These are phyloP conservation scores for Dothistroma septosporum DNA, from an alignment of 2,329 filamentous ascomycete genomes.

Conservation along the genomic window DNA sequence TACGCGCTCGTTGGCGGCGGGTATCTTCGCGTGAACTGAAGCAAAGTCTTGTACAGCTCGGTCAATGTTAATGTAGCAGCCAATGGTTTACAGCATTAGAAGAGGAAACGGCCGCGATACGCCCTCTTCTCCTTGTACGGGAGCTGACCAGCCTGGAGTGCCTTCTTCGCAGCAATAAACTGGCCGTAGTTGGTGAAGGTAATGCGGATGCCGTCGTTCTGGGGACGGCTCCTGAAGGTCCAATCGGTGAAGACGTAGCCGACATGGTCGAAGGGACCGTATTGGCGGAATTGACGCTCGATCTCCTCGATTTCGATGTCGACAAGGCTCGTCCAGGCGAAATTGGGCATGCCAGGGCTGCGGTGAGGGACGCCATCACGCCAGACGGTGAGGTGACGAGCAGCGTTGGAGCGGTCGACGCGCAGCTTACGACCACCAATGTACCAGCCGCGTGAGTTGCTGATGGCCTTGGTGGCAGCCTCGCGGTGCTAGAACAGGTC, in stretches of 20 bases:
- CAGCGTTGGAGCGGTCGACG: not conserved
- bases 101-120: not conserved
- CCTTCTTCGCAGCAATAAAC: not conserved
- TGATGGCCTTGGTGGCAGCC: not conserved
- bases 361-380: not conserved
- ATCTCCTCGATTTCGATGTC: not conserved
- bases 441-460: not conserved
- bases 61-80: not conserved
- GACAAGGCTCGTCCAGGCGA: not conserved
- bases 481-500: not conserved
- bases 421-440: not conserved
- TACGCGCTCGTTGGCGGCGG: constrained; percentile 1
- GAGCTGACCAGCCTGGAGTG: not conserved
- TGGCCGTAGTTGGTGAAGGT: constrained; percentile 2
- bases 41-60: not conserved
- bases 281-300: not conserved
- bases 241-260: not conserved
- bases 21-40: not conserved
- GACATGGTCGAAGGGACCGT: not conserved
- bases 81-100: not conserved
- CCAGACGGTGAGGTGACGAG: not conserved
- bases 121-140: not conserved
- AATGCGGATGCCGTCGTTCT: not conserved
- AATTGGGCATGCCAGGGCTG: not conserved
- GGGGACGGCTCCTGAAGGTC: not conserved